Conservation (phyloP, 2,329 filamentous ascomycete genomes). For the Trichoderma oligosporum region DNA sequence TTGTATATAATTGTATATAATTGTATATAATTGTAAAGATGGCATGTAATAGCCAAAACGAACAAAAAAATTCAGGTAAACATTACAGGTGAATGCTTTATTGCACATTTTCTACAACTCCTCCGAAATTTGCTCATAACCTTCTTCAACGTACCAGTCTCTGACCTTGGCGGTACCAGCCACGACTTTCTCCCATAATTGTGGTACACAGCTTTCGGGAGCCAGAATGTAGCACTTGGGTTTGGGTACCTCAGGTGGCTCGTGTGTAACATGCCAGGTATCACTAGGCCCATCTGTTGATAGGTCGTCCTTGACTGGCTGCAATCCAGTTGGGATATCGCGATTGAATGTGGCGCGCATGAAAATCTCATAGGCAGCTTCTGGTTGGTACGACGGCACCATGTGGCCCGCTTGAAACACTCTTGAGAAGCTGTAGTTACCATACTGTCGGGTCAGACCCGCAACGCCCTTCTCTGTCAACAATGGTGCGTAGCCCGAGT, state of each 20-base stretch:
- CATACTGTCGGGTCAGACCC: constrained; percentile 69
- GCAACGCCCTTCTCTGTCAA: constrained; percentile 59
- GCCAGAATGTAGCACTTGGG: constrained; percentile 58
- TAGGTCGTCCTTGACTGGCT: constrained; percentile 49
- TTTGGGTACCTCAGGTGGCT: constrained; percentile 42
- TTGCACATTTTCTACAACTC: constrained; percentile 1
- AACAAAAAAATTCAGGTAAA: no score
- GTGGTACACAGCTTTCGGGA: constrained; percentile 52
- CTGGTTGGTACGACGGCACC: constrained; percentile 57
- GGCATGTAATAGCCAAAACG: no score
- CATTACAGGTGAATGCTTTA: no score
- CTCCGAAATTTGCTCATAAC: constrained; percentile 2
- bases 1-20: not conserved
- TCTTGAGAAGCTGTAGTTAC: constrained; percentile 65
- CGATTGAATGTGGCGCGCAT: constrained; percentile 54
- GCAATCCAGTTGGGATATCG: constrained; percentile 52
- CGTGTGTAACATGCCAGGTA: constrained; percentile 58
- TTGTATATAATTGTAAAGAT: not conserved
- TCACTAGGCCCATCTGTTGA: constrained; percentile 49
- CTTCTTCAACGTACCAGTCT: constrained; percentile 32
- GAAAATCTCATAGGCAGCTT: constrained; percentile 55
- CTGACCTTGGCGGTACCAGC: constrained; percentile 49
- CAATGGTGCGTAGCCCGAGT: constrained; percentile 68
- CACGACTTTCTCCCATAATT: constrained; percentile 50
- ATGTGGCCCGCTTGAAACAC: constrained; percentile 64